Percentiles rank a stretch among this genome's conserved stretches.
Conservation (phyloP, 2,329 filamentous ascomycete species). For the Aureobasidium leucospermi region DNA sequence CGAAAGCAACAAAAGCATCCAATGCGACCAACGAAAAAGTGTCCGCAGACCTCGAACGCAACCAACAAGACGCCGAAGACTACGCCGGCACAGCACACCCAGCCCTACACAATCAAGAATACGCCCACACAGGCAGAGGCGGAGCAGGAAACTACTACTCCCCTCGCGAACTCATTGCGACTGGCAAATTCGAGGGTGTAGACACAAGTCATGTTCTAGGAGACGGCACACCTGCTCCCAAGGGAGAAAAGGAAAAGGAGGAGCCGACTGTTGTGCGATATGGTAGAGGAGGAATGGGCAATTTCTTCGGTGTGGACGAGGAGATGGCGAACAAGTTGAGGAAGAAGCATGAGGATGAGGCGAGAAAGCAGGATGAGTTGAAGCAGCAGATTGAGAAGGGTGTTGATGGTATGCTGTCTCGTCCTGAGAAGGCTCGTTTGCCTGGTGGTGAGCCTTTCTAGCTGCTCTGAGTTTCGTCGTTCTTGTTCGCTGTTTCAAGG, state of each 20-base stretch:
- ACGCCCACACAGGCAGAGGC: slow-evolving; percentile 39
- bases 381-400: slow-evolving; percentile 32
- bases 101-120: slow-evolving; percentile 27
- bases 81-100: slow-evolving; percentile 16
- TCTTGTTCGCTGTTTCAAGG: not conserved
- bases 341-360: slow-evolving; percentile 24
- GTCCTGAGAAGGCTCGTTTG: slow-evolving; percentile 33
- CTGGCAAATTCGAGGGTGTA: slow-evolving; percentile 30
- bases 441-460: slow-evolving; percentile 25
- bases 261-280: not conserved
- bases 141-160: slow-evolving; percentile 42
- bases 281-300: slow-evolving; percentile 42
- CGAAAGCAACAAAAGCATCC: slow-evolving; percentile 13
- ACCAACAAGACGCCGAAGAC: slow-evolving; percentile 22
- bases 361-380: slow-evolving; percentile 22
- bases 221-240: slow-evolving; percentile 15
- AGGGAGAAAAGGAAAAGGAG: not conserved
- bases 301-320: slow-evolving; percentile 34
- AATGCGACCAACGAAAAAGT: slow-evolving; percentile 18
- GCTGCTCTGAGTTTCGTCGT: not conserved
- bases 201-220: slow-evolving; percentile 20
- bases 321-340: slow-evolving; percentile 24
- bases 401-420: slow-evolving; percentile 34
- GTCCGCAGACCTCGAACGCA: slow-evolving; percentile 34
- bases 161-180: slow-evolving; percentile 32